Base-by-base conservation (phyloP, 495 filamentous ascomycete genomes). In the Cercophora newfieldiana region DNA sequence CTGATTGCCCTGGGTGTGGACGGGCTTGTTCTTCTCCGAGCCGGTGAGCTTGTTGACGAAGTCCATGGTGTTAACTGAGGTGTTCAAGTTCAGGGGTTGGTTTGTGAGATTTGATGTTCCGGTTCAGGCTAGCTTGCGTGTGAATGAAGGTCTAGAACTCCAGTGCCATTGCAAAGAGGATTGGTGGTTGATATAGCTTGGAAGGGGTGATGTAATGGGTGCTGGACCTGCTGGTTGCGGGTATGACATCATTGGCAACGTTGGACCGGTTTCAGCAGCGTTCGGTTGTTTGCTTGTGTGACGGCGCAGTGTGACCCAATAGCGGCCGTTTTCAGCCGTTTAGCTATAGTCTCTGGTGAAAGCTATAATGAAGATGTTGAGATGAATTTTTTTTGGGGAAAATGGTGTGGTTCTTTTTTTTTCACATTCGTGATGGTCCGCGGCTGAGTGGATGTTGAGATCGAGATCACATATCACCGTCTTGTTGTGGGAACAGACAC, bases 11-110 rank as follows among this genome's bases (percentile, higher is more conserved):
- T 55, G 50, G 50, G 61, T 63, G 61, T 63, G 50, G 61, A 63
- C 61, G 26, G 49, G 61, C 30, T 49, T 60, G 22, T 48, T 72
- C 30, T 68, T 65, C 48, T 33, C 31, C 19, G 18, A 66, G 54
- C 16, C 60, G 67, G 55, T 61, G 57, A 68, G 26, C 29, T 68
- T 65, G 55, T 61, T 65, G 33, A 68, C 61, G 55, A 64, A 59
- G 33, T 68, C 66, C 66, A 68, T 68, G 19, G 47, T 68, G 59
- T 14, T 59, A 53, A 31, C 24, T 25, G 30, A 49, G 31, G 53
- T 50, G 37, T 49, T 65, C 19, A 47, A 16, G 29, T 25, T 31
- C 28, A 18, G 33, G 31, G 26, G 33, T 30, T 16, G 28, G 30
- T 6, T 51, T 51, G 7, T 47, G 37, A 18, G 37, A 22, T 53